A percentile compares a stretch with the other conserved stretches of the same genome.
phyloP scores from a whole-genome alignment of 2,329 filamentous ascomycete genomes.

The Salinomyces thailandicus region DNA sequence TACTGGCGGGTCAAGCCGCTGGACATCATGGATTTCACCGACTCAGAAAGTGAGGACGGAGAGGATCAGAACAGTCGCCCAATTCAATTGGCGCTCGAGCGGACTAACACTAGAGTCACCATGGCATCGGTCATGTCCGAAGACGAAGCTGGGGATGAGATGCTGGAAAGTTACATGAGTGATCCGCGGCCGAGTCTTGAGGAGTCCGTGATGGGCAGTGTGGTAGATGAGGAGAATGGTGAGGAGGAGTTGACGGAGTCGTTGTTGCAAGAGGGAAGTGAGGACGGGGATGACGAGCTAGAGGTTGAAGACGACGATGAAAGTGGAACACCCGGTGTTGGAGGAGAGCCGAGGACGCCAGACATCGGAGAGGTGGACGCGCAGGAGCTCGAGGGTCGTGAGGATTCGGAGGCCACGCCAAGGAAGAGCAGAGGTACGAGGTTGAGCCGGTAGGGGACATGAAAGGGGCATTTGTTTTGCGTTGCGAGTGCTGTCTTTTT shows the following conservation, averaged over 20 bases:
- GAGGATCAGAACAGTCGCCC: conserved; percentile 23
- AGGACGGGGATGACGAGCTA: conserved; percentile 7
- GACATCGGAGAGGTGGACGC: no score
- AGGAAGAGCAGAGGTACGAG: no score
- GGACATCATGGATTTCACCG: conserved; percentile 79
- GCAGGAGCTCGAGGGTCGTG: no score
- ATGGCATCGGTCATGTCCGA: conserved; percentile 18
- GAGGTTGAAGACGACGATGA: conserved; percentile 6
- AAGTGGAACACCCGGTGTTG: background rate
- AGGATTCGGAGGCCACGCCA: no score
- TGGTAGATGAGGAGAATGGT: conserved; percentile 6
- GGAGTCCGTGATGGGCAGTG: conserved; percentile 5
- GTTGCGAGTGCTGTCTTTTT: no score
- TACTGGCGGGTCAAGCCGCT: conserved; percentile 86
- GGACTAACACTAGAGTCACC: conserved; percentile 9
- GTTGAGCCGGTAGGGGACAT: no score
- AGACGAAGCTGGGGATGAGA: conserved; percentile 22
- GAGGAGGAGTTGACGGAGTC: conserved; percentile 4
- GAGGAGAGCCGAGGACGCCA: background rate
- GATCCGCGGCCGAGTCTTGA: conserved; percentile 11
- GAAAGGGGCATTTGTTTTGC: no score
- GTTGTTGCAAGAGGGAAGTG: conserved; percentile 5
- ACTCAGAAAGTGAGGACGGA: conserved; percentile 55
- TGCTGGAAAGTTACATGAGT: conserved; percentile 14
- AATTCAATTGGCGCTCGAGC: conserved; percentile 3